A percentile compares a stretch with the other conserved stretches of the same genome.
Conservation (phyloP, 805 yeast species). For the Hermanozyma aechmeae region DNA sequence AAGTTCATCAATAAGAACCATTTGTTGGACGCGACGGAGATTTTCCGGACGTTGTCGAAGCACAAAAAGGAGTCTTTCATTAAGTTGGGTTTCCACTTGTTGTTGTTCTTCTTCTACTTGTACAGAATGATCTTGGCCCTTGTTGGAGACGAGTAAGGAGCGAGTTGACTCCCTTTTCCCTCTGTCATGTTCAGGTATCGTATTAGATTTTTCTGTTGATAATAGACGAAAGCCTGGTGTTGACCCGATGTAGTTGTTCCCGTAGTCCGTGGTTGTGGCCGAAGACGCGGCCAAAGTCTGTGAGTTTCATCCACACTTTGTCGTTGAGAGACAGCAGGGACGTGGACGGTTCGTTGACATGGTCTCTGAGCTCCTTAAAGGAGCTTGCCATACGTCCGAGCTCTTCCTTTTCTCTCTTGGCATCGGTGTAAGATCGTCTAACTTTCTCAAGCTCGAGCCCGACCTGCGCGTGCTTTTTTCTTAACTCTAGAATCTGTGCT, state of each 20-base stretch:
- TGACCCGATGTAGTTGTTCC: conserved; percentile 3
- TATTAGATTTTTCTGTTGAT: too few relatives aligned
- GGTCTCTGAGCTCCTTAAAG: conserved; percentile 3
- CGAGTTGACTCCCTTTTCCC: too few relatives aligned
- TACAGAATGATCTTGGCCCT: conserved; percentile 94
- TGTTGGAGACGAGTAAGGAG: conserved; percentile 65
- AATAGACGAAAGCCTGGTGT: background rate
- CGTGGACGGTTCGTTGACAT: conserved; percentile 1
- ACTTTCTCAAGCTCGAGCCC: conserved; percentile 22
- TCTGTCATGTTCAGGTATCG: too few relatives aligned
- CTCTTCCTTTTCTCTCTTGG: conserved; percentile 9
- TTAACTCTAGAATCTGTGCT: conserved; percentile 18
- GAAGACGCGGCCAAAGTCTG: conserved; percentile 2
- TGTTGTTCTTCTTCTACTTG: conserved; percentile 90
- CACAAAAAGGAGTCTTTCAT: conserved; percentile 89
- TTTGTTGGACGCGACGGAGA: conserved; percentile 92
- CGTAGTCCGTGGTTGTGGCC: conserved; percentile 4
- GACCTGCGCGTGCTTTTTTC: conserved; percentile 19
- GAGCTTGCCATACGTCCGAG: conserved; percentile 7
- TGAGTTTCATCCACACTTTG: conserved; percentile 1
- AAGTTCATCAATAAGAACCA: conserved; percentile 74
- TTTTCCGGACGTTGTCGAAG: conserved; percentile 85
- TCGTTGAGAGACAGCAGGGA: background rate
- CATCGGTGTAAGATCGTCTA: conserved; percentile 12
- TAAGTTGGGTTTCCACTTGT: conserved; percentile 83